A percentile compares a stretch with the other conserved stretches of the same genome.
phyloP scores from a whole-genome alignment of 2,329 filamentous ascomycete genomes.

The Cladosporium sp. region DNA sequence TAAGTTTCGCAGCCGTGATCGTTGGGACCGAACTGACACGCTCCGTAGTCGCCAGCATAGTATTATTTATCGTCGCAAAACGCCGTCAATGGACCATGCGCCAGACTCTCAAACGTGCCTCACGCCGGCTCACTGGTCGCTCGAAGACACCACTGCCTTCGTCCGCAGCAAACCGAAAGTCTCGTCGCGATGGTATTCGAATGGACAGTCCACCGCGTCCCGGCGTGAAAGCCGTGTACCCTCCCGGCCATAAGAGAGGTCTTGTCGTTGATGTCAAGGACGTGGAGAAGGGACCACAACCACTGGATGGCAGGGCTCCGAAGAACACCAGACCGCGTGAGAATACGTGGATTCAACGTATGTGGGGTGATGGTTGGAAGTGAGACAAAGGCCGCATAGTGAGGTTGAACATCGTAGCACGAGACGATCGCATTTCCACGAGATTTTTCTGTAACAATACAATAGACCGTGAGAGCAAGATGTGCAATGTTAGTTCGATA shows the following conservation, averaged over 20 bases:
- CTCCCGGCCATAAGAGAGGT: conserved; percentile 24
- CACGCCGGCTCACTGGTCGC: conserved; percentile 42
- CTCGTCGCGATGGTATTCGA: conserved; percentile 21
- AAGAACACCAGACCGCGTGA: conserved; percentile 14
- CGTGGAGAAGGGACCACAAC: conserved; percentile 26
- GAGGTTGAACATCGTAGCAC: too few species aligned
- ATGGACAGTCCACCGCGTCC: conserved; percentile 15
- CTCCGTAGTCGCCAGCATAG: conserved; percentile 56
- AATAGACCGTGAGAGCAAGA: too few species aligned
- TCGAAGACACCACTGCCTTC: conserved; percentile 14
- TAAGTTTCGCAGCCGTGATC: conserved; percentile 40
- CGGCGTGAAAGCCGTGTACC: conserved; percentile 8
- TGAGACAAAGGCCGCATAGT: not conserved
- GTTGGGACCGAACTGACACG: not conserved
- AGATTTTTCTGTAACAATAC: too few species aligned
- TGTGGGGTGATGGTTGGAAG: conserved; percentile 28
- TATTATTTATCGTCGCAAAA: conserved; percentile 76
- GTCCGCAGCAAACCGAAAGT: conserved; percentile 16
- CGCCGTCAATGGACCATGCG: conserved; percentile 79
- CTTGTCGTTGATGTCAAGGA: conserved; percentile 24
- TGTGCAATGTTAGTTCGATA: too few species aligned
- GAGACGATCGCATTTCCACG: too few species aligned
- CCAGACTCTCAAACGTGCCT: conserved; percentile 65
- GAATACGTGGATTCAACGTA: conserved; percentile 18
- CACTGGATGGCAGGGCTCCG: conserved; percentile 11